phyloP scores from a whole-genome alignment of 176 grass and related monocot genomes.

The Aegilops speltoides region DNA sequence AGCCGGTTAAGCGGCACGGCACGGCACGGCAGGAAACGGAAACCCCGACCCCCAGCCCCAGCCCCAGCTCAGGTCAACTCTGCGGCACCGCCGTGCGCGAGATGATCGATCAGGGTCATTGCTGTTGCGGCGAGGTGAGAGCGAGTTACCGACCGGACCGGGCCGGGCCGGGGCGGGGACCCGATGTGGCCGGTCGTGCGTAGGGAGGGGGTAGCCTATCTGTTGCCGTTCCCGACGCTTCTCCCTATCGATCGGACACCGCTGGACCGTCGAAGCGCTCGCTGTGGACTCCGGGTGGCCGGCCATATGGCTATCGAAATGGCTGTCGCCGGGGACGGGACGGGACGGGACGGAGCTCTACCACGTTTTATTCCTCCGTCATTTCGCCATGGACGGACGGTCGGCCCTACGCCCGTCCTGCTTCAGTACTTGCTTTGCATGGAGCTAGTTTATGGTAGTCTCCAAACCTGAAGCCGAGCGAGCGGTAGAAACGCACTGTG shows the following conservation, averaged over 20 bases:
- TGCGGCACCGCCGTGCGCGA: not conserved
- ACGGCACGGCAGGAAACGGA: not conserved
- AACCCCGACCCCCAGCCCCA: not conserved
- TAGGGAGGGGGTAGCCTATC: not conserved
- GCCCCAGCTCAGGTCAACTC: not conserved
- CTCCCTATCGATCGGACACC: not conserved
- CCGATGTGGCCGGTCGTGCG: not conserved
- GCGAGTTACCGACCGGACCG: no score
- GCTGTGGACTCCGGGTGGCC: not conserved
- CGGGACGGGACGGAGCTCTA: not conserved
- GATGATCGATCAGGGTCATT: not conserved
- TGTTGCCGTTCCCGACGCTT: conserved; percentile 31
- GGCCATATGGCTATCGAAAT: not conserved
- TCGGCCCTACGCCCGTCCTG: not conserved
- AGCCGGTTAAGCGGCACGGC: not conserved
- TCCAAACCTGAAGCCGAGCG: not conserved
- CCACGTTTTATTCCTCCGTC: conserved; percentile 26
- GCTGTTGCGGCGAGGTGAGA: not conserved
- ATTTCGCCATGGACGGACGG: not conserved
- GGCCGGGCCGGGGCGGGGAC: no score
- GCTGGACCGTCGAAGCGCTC: not conserved
- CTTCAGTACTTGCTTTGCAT: not conserved
- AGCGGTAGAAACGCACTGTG: not conserved
- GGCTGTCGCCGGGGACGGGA: not conserved
- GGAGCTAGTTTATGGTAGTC: not conserved